phyloP scores from a whole-genome alignment of 2,329 filamentous ascomycete genomes.

The Botrytis cinerea region DNA sequence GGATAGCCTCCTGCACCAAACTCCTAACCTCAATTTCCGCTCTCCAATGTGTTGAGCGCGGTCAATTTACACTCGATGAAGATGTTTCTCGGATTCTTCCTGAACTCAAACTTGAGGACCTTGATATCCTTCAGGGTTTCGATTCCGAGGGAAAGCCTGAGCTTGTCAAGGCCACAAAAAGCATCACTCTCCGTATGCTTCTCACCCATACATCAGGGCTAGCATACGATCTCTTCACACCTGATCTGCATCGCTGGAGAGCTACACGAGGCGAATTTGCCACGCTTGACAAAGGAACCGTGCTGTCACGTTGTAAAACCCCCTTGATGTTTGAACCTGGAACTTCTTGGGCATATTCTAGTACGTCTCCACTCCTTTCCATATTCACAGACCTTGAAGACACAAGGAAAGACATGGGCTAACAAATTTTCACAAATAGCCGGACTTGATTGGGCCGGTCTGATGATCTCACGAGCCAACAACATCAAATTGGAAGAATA shows the following conservation, averaged over 20 bases:
- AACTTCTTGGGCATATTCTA: slow-evolving; percentile 59
- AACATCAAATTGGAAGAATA: slow-evolving; percentile 29
- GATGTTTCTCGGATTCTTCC: slow-evolving; percentile 35
- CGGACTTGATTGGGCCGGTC: slow-evolving; percentile 56
- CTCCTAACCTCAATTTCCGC: slow-evolving; percentile 52
- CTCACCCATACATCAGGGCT: slow-evolving; percentile 36
- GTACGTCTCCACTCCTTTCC: slow-evolving; percentile 54
- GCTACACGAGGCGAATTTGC: slow-evolving; percentile 24
- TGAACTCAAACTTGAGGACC: slow-evolving; percentile 37
- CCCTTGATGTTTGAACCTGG: slow-evolving; percentile 67
- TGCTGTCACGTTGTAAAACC: background rate
- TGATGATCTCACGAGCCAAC: slow-evolving; percentile 48
- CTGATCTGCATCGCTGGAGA: slow-evolving; percentile 24
- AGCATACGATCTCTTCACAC: slow-evolving; percentile 28
- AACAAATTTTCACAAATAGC: slow-evolving; percentile 27
- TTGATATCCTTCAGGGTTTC: slow-evolving; percentile 36
- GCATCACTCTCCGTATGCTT: slow-evolving; percentile 38
- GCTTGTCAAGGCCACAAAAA: slow-evolving; percentile 29
- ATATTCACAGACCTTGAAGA: background rate
- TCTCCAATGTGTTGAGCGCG: slow-evolving; percentile 59
- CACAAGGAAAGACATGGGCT: background rate
- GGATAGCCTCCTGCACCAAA: slow-evolving; percentile 60
- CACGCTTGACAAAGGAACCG: slow-evolving; percentile 1
- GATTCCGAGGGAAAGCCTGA: slow-evolving; percentile 32
- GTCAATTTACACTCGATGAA: slow-evolving; percentile 52